Conservation (phyloP, 139 green algal species). For the Chlorella sorokiniana region DNA sequence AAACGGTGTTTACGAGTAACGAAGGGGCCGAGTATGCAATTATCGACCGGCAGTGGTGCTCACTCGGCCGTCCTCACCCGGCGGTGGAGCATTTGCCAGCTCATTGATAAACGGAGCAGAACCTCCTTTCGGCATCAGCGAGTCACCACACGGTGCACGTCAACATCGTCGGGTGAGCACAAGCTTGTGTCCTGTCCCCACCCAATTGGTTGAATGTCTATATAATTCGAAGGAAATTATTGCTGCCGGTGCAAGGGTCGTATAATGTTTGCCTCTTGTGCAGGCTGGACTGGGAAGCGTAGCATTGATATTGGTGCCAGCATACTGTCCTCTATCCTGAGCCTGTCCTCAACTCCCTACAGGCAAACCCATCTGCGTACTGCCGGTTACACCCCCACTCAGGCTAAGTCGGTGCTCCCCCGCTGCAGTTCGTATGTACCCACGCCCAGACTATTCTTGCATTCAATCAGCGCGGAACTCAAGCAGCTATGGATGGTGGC, state of each 20-base stretch:
- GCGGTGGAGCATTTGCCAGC: too few species aligned
- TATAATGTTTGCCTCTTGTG: background rate
- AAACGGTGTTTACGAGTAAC: too few species aligned
- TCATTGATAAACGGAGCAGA: too few species aligned
- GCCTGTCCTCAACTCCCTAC: conserved; percentile 26
- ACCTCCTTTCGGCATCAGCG: too few species aligned
- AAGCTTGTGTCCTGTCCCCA: too few species aligned
- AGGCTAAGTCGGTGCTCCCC: background rate
- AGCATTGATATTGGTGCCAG: conserved; percentile 9
- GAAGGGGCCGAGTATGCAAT: too few species aligned
- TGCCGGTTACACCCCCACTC: background rate
- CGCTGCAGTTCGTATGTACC: conserved; percentile 42
- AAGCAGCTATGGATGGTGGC: conserved; percentile 48
- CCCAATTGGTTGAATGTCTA: too few species aligned
- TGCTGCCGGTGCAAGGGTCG: background rate
- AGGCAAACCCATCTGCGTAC: background rate
- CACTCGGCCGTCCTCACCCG: too few species aligned
- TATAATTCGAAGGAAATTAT: too few species aligned
- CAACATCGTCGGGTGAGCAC: too few species aligned
- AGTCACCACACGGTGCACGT: too few species aligned
- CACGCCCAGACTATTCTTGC: conserved; percentile 37
- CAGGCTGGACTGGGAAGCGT: background rate
- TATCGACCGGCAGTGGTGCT: too few species aligned
- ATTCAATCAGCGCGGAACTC: conserved; percentile 28
- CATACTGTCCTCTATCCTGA: conserved; percentile 16